Base-by-base conservation (phyloP, 306 rosid genomes). In the Hippophae tibetana region DNA sequence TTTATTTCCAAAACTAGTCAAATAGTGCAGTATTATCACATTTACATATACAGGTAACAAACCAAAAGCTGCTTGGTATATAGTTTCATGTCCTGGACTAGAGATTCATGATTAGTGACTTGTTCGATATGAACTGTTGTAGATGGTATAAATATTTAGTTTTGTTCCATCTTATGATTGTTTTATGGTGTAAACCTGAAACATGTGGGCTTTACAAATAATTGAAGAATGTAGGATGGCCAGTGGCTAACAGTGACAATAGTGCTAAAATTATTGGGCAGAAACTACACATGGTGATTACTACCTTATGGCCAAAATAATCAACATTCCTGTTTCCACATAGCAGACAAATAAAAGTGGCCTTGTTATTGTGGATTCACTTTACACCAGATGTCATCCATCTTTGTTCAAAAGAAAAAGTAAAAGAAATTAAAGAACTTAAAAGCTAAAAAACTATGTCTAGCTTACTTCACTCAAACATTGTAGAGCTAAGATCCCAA, bases 41-140 rank as follows among this genome's bases (percentile, higher is more conserved):
- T 54, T 71, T 65, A 52, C 57, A 57, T 64, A 62, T 42, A 65
- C 63, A 54, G 49, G 57, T 25, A 56, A 60, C 60, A 48, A 66
- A 46, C 43, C 51, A 60, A 67, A 63, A 44, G 60, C 56, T 63
- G 62, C 58, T 9, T 43, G 44, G 58, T 4, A 31, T 4, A 31
- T 31, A 2, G 5, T 31, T 31, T 31, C 38, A 31, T 31, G 38
- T 31, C 38, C 67, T 69, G 42, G 60, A 49, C 43, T 43, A 53
- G 42, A 48, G 42, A 62, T 69, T 54, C 58, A 42, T 62, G 52
- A 47, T 65, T 62, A 43, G 14, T 42, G 3, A 46, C 44, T 26
- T 48, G 11, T 56, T 31, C 57, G 56, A 58, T 51, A 27, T 38
- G 52, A 38, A 47, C 60, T 73, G 42, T 31, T 27, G 41, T 53